Percentiles rank a stretch among this genome's conserved stretches.
Evolutionary conservation across 768 basidiomycete genomes (phyloP).

Genomic region (Lyophyllum shimeji): DNA sequence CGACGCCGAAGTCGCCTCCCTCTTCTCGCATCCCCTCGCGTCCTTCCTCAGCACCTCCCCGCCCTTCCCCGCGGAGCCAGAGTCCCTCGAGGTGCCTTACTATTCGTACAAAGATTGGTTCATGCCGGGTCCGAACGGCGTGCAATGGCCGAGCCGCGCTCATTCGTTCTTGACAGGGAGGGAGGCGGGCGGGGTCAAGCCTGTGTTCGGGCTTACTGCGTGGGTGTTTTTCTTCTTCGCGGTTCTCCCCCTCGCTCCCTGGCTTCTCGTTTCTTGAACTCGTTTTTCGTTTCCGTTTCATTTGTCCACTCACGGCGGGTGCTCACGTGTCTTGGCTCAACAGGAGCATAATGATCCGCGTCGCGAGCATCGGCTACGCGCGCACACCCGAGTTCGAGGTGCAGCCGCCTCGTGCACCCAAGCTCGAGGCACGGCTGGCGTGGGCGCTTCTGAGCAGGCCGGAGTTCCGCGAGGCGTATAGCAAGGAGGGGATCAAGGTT

Average conservation of each 20-base stretch:
- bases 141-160: constrained; percentile 46
- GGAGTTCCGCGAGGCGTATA: constrained; percentile 37
- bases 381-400: constrained; percentile 46
- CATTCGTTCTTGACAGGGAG: constrained; percentile 87
- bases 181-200: constrained; percentile 82
- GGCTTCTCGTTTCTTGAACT: not conserved
- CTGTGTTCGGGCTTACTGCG: constrained; percentile 89
- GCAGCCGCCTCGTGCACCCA: constrained; percentile 31
- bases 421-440: constrained; percentile 39
- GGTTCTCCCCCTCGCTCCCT: not conserved
- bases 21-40: constrained; percentile 74
- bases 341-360: constrained; percentile 46
- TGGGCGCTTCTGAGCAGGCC: constrained; percentile 39
- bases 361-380: constrained; percentile 44
- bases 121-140: constrained; percentile 39
- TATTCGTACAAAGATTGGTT: constrained; percentile 61
- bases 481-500: constrained; percentile 32
- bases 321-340: not conserved
- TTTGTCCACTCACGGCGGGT: too few species aligned
- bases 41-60: constrained; percentile 67
- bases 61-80: constrained; percentile 55
- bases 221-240: constrained; percentile 44
- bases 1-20: constrained; percentile 63
- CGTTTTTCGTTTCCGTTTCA: not conserved
- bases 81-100: constrained; percentile 58